Evolutionary conservation across 2,329 filamentous ascomycete species (phyloP), one percentile per base, ranked within the genome.

Genomic region (Lasiodiplodia hormozganensis): DNA sequence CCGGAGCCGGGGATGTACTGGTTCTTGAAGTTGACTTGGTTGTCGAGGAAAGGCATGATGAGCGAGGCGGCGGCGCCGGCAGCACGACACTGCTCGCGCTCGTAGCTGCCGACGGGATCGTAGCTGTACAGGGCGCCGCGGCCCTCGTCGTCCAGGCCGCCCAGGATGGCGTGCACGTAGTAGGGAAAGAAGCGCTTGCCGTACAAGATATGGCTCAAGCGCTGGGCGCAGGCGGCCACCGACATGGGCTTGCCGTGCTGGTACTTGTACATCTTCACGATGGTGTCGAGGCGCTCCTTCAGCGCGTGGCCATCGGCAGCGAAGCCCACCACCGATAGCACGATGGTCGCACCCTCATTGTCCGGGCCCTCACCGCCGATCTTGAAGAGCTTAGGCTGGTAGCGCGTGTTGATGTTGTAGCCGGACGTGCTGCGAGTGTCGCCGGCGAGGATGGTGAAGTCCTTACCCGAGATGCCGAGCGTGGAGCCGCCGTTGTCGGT

Each of bases 11-110:
- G 94, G 68, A 96, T 86, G 79, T 97, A 97, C 85, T 97, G 95
- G 81, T 99, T 99, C 88, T 97, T 99, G 86, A 95, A 95, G 85
- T 98, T 98, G 85, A 99, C 96, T 83, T 99, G 96, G 81, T 99
- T 99, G 82, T 99, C 96, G 77, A 99, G 84, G 86, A 99, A 99
- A 1, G 96, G 96, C 92, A 97, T 99, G 82, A 99, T 99, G 81
- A 99, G 84, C 76, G 92, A 96, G 66, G 93, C 91, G 23, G 94
- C 94, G 16, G 96, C 94, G 75, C 96, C 96, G 52, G 93, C 96
- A 43, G 96, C 94, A 72, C 95, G 90, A 84, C 94, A 97, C 84
- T 97, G 93, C 84, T 99, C 96, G 73, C 96, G 87, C 86, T 99
- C 96, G 83, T 98, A 99, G 79, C 93, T 97, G 74, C 96, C 96